Base-by-base conservation (phyloP, 192 early-diverging fungal genomes). In the Coemansia sp. region DNA sequence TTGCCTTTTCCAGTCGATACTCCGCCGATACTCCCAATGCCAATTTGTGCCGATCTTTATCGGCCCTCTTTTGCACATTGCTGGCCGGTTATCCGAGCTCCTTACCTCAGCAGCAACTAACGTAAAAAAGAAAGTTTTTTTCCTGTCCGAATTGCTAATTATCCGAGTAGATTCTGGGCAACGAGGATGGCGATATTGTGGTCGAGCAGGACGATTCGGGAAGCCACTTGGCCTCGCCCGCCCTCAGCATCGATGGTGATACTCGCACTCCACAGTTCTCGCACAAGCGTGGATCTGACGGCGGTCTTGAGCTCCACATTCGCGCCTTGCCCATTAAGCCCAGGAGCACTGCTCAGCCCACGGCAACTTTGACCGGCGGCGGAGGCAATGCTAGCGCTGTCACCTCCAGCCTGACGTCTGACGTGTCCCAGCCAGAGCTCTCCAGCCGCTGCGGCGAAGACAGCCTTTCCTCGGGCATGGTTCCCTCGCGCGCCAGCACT, bases 151-250 rank as follows among this genome's bases (percentile, higher is more conserved):
- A 51, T 55, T 10, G 18, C 5, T 42, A 41, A 9, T 57, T 24
- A 12, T 42, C 63, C 60, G 34, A 36, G 65, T 83, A 83, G 80
- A 83, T 83, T 63, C 72, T 77, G 51, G 80, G 80, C 40, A 83
- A 83, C 62, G 80, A 83, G 65, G 80, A 83, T 33, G 80, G 80
- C 33, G 80, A 83, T 24, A 70, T 83, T 20, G 62, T 83, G 13
- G 80, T 83, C 11, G 73, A 83, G 70, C 80, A 83, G 70, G 73
- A 78, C 46, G 80, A 78, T 51, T 65, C 76, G 36, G 46, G 65
- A 49, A 47, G 41, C 11, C 62, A 66, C 36, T 64, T 73, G 42
- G 72, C 72, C 18, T 83, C 80, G 62, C 80, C 72, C 10, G 74
- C 66, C 4, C 67, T 73, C 42, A 74, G 66, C 67, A 27, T 34